These are phyloP conservation scores for Sugiyamaella valdiviana DNA, from an alignment of 805 yeast species.

Conservation along the genomic window DNA sequence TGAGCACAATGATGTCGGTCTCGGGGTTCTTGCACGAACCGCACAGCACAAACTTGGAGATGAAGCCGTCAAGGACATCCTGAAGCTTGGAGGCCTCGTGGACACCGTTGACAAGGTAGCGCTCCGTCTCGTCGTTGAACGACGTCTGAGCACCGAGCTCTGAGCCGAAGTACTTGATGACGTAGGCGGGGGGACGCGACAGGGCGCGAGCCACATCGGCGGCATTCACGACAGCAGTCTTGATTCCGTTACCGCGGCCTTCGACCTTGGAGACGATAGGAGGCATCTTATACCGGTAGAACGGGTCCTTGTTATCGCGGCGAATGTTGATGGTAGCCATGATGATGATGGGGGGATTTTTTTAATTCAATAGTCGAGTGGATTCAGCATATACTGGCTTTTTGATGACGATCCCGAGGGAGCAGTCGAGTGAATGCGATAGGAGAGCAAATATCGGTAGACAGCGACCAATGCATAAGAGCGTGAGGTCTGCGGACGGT, in stretches of 20 bases:
- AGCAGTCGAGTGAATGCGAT: constrained; percentile 2
- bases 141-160: constrained; percentile 96
- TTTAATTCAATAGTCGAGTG: constrained; percentile 2
- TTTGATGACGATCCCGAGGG: constrained; percentile 1
- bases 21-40: constrained; percentile 95
- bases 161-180: constrained; percentile 90
- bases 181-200: constrained; percentile 86
- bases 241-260: constrained; percentile 99
- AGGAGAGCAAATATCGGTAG: constrained; percentile 4
- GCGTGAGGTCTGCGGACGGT: constrained; percentile 2
- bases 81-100: constrained; percentile 88
- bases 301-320: constrained; percentile 96
- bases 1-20: constrained; percentile 79
- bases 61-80: constrained; percentile 91
- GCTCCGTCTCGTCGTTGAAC: constrained; percentile 69
- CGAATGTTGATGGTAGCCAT: constrained; percentile 91
- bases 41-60: constrained; percentile 87
- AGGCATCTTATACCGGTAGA: constrained; percentile 99
- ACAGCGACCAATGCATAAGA: constrained; percentile 21
- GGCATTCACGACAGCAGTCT: constrained; percentile 85
- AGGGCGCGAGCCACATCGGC: constrained; percentile 92
- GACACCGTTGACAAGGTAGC: constrained; percentile 89
- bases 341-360: constrained; percentile 15
- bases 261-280: constrained; percentile 93
- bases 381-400: not conserved